Conservation (phyloP, 169 alveolate genomes). For the Plasmodium ovale region DNA sequence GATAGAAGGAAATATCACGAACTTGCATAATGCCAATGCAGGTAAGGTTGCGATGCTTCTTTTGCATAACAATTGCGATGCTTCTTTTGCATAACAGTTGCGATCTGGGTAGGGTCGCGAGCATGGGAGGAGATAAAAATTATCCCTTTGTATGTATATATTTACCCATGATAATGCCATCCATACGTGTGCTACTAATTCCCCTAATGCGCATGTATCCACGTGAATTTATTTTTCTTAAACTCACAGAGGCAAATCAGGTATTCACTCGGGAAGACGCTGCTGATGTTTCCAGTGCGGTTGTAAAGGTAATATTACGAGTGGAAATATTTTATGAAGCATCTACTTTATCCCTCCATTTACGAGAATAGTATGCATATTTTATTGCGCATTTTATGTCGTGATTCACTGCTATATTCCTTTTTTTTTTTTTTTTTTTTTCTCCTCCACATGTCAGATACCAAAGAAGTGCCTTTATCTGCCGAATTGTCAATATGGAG, state of each 20-base stretch:
- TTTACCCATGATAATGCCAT: no score
- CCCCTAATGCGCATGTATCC: no score
- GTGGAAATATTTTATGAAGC: not conserved
- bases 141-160: not conserved
- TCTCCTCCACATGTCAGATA: conserved; percentile 74
- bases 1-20: no score
- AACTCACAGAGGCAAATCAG: not conserved
- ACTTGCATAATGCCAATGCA: no score
- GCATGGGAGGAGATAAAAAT: not conserved
- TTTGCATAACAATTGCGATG: no score
- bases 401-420: no score
- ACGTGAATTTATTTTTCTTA: not conserved
- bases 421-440: conserved; percentile 6
- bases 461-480: conserved; percentile 82
- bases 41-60: no score
- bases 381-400: no score
- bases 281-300: not conserved
- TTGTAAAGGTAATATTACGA: conserved; percentile 32
- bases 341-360: no score
- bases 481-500: conserved; percentile 87
- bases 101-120: no score
- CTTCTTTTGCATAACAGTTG: no score
- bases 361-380: no score
- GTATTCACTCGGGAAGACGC: conserved; percentile 1
- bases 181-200: not conserved